Evolutionary conservation across 2,329 filamentous ascomycete genomes (phyloP).

Genomic region (Aspergillus pseudoterreus): DNA sequence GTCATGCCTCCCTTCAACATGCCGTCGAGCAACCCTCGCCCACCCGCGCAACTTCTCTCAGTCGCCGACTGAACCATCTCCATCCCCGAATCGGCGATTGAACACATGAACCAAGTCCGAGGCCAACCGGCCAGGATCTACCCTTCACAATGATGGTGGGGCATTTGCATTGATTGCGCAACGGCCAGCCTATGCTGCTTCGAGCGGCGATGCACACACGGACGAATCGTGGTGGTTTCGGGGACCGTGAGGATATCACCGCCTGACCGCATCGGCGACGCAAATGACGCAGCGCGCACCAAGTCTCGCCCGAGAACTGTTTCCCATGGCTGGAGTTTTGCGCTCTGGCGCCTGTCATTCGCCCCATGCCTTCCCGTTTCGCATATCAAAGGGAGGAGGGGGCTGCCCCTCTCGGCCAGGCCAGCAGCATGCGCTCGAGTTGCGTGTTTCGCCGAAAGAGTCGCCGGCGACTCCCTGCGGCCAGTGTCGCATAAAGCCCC

Average conservation of each 20-base stretch:
- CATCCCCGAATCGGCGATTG: background rate
- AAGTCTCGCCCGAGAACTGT: conserved; percentile 6
- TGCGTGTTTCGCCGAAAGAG: conserved; percentile 15
- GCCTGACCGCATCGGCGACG: background rate
- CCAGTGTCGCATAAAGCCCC: conserved; percentile 7
- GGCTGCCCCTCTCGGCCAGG: conserved; percentile 4
- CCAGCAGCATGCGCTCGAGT: conserved; percentile 7
- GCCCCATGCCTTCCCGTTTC: background rate
- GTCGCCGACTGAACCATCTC: background rate
- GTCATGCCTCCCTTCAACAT: too few relatives aligned
- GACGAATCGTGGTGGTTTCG: background rate
- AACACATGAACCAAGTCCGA: conserved; percentile 16
- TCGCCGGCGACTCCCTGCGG: conserved; percentile 8
- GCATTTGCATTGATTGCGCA: conserved; percentile 15
- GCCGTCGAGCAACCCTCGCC: background rate
- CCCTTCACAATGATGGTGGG: conserved; percentile 16
- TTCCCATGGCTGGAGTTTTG: too few relatives aligned
- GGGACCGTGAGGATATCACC: conserved; percentile 1
- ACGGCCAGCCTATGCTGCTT: conserved; percentile 1
- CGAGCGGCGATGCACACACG: background rate
- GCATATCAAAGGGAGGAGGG: background rate
- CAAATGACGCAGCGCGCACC: background rate
- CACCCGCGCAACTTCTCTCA: background rate
- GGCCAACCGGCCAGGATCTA: conserved; percentile 17
- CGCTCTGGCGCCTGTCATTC: conserved; percentile 1